Percentiles rank a stretch among this genome's conserved stretches.
phyloP scores from a whole-genome alignment of 306 rosid genomes.

The Medicago truncatula region MtrunA17r5.0-ANR NC_053043.1:9185501-9186000 shows the following conservation, averaged over 20 bases:
- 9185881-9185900: constrained; percentile 29
- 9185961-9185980: no score
- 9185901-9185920: constrained; percentile 16
- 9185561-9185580: no score
- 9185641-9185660: constrained; percentile 26
- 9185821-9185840: constrained; percentile 61
- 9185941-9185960: constrained; percentile 4
- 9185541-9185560: background rate
- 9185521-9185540: constrained; percentile 22
- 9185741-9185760: constrained; percentile 93
- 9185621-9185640: constrained; percentile 21
- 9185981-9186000: no score
- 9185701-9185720: constrained; percentile 88
- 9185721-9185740: constrained; percentile 72
- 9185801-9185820: constrained; percentile 74
- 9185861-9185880: constrained; percentile 1
- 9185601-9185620: constrained; percentile 16
- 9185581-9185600: background rate
- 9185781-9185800: constrained; percentile 78
- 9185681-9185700: constrained; percentile 84
- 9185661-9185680: constrained; percentile 32
- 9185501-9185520: constrained; percentile 25
- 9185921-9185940: constrained; percentile 1
- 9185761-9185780: constrained; percentile 94
- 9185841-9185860: constrained; percentile 34